Evolutionary conservation across 2,329 filamentous ascomycete species (phyloP), one percentile per base, ranked within the genome.

Genomic region (Penicillium sp.): DNA sequence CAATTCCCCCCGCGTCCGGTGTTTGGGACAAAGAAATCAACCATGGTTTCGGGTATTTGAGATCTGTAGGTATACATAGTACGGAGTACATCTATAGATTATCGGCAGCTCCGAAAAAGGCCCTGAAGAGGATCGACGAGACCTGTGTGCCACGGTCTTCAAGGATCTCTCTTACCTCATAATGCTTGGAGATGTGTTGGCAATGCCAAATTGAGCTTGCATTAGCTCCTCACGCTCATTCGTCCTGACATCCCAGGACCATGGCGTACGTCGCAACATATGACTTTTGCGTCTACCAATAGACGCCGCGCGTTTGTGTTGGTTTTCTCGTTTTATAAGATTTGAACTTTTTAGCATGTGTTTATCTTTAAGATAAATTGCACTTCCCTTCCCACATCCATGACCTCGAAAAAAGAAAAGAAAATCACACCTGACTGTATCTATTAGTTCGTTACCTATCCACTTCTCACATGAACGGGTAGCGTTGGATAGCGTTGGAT

Each of bases 231-330:
- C 21, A 6, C 31, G 46, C 45, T 55, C 28, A 60, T 59, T 60
- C 51, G 58, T 31, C 28, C 31, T 7, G 17, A 1, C 0, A 48
- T 42, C 49, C 58, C 56, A 51, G 47, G 47, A 45, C 56, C 54
- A 57, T 50, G 58, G 57, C 57, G 46, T 44, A 52, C 50, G 51
- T 55, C 44, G 53, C 51, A 57, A 55, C 58, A 56, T 50, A 47
- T 60, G 58, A 60, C 57, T 52, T 17, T 49, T 49, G 45, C 46
- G 41, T 58, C 54, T 52, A 53, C 58, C 57, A 61, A 60, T 61
- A 58, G 57, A 59, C 54, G 56, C 54, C 28, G 53, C 48, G 56
- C 58, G 52, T 58, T 55, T 52, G 48, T 60, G 58, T 60, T 60
- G 58, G 58, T 55, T 59, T 55, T 56, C 24, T 9, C 8, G 52